phyloP scores from a whole-genome alignment of 2,329 filamentous ascomycete species.

The Elsinoe necatrix region DNA sequence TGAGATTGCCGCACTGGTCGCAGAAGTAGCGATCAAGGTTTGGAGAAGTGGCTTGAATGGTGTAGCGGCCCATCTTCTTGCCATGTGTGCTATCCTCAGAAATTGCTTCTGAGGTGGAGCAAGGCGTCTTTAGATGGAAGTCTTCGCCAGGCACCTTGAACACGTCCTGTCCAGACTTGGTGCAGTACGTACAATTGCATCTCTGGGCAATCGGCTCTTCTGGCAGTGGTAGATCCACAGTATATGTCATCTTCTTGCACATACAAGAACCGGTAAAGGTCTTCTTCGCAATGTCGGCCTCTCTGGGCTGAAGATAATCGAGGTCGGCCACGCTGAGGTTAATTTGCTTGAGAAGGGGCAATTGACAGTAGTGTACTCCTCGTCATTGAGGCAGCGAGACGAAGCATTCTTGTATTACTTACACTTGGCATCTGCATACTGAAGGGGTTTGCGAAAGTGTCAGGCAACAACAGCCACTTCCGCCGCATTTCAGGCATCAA shows the following conservation, averaged over 20 bases:
- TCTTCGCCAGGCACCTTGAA: not conserved
- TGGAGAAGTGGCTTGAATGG: not conserved
- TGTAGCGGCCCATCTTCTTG: not conserved
- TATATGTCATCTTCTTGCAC: slow-evolving; percentile 14
- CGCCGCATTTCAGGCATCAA: not conserved
- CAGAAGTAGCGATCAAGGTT: slow-evolving; percentile 13
- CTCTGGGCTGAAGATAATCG: not conserved
- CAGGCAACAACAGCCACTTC: slow-evolving; percentile 10
- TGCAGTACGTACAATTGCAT: slow-evolving; percentile 14
- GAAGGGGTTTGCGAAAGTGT: not conserved
- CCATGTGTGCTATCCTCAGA: not conserved
- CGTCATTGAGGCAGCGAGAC: no score
- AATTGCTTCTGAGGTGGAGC: slow-evolving; percentile 9
- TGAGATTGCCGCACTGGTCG: slow-evolving; percentile 4
- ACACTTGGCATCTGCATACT: not conserved
- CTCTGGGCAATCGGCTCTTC: not conserved
- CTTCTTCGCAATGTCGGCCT: slow-evolving; percentile 2
- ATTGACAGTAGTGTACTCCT: no score
- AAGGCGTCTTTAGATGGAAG: slow-evolving; percentile 11
- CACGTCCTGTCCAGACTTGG: not conserved
- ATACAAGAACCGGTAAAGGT: slow-evolving; percentile 12
- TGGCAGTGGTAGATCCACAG: slow-evolving; percentile 3
- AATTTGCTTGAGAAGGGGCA: not conserved
- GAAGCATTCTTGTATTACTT: no score
- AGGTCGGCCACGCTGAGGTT: not conserved